Evolutionary conservation across 306 rosid genomes (phyloP).

Genomic region (Lupinus albus): DNA sequence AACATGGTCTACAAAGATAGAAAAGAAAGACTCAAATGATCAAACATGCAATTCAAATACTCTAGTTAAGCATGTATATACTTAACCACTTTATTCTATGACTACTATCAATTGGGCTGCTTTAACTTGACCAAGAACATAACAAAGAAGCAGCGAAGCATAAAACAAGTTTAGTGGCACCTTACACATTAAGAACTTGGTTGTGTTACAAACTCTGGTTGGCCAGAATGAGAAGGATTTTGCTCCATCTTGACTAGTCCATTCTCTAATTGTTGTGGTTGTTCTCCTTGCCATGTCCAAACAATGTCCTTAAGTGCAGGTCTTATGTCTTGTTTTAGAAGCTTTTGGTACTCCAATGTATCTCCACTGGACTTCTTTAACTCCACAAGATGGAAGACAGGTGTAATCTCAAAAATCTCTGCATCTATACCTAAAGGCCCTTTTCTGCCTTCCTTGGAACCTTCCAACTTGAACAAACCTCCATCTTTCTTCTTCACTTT

Average conservation of each 20-base stretch:
- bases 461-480: slow-evolving; percentile 72
- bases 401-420: slow-evolving; percentile 83
- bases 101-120: not conserved
- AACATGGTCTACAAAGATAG: slow-evolving; percentile 9
- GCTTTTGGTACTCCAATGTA: slow-evolving; percentile 73
- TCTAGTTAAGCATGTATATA: not conserved
- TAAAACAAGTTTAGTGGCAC: slow-evolving; percentile 9
- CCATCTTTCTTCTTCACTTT: slow-evolving; percentile 70
- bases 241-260: slow-evolving; percentile 38
- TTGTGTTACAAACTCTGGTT: slow-evolving; percentile 30
- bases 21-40: slow-evolving; percentile 4
- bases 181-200: not conserved
- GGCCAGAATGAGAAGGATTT: slow-evolving; percentile 18
- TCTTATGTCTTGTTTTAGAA: slow-evolving; percentile 62
- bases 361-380: slow-evolving; percentile 80
- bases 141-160: slow-evolving; percentile 11
- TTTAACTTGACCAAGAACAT: slow-evolving; percentile 12
- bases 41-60: slow-evolving; percentile 19
- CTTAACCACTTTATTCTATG: slow-evolving; percentile 32
- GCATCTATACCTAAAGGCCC: slow-evolving; percentile 71
- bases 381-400: slow-evolving; percentile 75
- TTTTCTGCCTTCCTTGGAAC: slow-evolving; percentile 72
- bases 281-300: slow-evolving; percentile 94
- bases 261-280: slow-evolving; percentile 44
- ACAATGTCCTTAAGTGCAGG: slow-evolving; percentile 87